Percentiles rank a stretch among this genome's conserved stretches.
These are phyloP conservation scores for Phytopythium sindhum DNA, from an alignment of 352 stramenopile genomes.

Conservation along the genomic window DNA sequence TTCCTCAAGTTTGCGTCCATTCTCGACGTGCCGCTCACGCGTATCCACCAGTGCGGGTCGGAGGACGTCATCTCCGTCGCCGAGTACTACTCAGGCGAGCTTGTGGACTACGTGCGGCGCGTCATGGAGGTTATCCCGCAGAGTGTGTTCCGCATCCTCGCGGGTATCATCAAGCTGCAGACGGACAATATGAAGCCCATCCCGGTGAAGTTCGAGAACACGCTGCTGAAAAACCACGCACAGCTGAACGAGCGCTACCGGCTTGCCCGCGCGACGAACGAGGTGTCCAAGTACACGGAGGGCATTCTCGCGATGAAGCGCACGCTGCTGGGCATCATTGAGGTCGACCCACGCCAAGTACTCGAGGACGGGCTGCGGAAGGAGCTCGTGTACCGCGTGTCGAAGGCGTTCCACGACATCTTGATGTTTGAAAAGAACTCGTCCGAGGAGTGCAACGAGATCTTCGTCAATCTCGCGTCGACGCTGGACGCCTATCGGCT, in stretches of 20 bases:
- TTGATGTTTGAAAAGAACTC: slow-evolving; percentile 86
- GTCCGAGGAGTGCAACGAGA: slow-evolving; percentile 77
- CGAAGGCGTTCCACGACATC: slow-evolving; percentile 82
- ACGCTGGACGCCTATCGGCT: slow-evolving; percentile 89
- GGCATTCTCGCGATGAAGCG: slow-evolving; percentile 95
- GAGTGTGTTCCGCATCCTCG: slow-evolving; percentile 93
- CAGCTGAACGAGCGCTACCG: slow-evolving; percentile 92
- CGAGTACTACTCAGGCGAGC: slow-evolving; percentile 92
- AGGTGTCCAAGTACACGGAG: slow-evolving; percentile 95
- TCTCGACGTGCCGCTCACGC: slow-evolving; percentile 90
- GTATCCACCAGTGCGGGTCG: slow-evolving; percentile 91
- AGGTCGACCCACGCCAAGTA: slow-evolving; percentile 92
- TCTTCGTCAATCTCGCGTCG: slow-evolving; percentile 80
- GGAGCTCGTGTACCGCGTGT: slow-evolving; percentile 91
- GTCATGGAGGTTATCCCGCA: slow-evolving; percentile 95
- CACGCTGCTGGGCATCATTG: slow-evolving; percentile 92
- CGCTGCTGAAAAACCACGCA: slow-evolving; percentile 88
- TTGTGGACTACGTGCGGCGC: slow-evolving; percentile 93
- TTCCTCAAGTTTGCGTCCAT: slow-evolving; percentile 96
- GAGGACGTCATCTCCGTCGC: slow-evolving; percentile 91
- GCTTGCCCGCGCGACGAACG: slow-evolving; percentile 90
- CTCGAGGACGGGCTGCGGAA: slow-evolving; percentile 93
- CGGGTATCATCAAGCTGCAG: slow-evolving; percentile 92
- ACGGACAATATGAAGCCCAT: slow-evolving; percentile 90
- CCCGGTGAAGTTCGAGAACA: slow-evolving; percentile 92